Evolutionary conservation across 805 yeast genomes (phyloP), one percentile per base, ranked within the genome.

Genomic region (Hanseniaspora vineae): DNA sequence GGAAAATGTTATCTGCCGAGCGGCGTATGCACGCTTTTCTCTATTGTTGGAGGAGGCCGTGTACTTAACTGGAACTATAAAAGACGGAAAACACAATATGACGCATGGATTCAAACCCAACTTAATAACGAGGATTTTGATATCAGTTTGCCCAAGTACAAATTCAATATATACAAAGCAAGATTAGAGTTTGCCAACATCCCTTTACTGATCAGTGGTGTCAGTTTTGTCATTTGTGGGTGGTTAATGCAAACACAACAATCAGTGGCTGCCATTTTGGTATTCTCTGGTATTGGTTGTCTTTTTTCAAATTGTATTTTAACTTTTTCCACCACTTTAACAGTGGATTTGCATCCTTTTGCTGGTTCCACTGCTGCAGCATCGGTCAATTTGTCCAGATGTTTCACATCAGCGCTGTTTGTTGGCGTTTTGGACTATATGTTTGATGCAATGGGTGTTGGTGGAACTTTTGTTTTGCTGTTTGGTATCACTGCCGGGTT

Each of bases 1-100:
- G 95, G 95, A 2, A 62, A 78, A n/a, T 77, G 86, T 48, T 87
- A 79, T 56, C 67, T 87, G 40, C 83, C 95, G 2, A 78, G 81
- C 18, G 96, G 96, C 13, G 54, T 76, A 0, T 82, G 81, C 10
- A 76, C 85, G 4, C 59, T 84, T 14, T 39, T 69, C 0, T 86
- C 90, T 20, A 75, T 89, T 0, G 51, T 85, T 0, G 35, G 59
- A 0, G 63, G 78, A 2, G 95, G 95, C 0, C 66, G 69, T 52
- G 40, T 76, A 3, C 57, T 84, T 54, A 80, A 84, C 55, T 61
- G 63, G 59, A 60, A 61, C 44, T 70, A 69, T 53, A 51, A 56
- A 39, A 49, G 51, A 6, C 55, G 57, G 46, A 47, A 56, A 48
- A 51, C 46, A 2, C 45, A 40, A 37, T 58, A 57, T 49, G 53